Conservation (phyloP, 495 filamentous ascomycete species). For the Trichoderma asperelloides region DNA sequence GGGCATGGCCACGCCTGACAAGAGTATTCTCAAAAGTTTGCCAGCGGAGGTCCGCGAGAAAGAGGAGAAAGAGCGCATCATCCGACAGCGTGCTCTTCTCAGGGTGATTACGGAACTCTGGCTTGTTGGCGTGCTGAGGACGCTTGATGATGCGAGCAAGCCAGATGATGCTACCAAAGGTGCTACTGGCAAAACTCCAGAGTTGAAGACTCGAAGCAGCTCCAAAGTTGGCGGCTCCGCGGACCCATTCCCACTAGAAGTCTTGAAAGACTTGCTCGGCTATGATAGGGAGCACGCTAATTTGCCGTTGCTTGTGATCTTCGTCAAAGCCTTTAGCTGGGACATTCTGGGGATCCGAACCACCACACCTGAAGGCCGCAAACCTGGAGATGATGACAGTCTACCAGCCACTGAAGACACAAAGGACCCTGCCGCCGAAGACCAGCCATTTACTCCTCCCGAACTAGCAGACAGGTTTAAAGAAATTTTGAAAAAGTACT, state of each 20-base stretch:
- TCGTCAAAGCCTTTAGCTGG: constrained; percentile 95
- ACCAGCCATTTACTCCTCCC: constrained; percentile 61
- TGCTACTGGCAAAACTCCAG: constrained; percentile 41
- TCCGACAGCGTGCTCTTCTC: constrained; percentile 76
- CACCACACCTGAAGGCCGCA: constrained; percentile 62
- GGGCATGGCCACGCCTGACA: constrained; percentile 87
- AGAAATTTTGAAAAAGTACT: constrained; percentile 80
- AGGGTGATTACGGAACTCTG: constrained; percentile 92
- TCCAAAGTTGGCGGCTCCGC: constrained; percentile 46
- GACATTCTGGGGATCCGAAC: constrained; percentile 78
- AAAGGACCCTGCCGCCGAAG: constrained; percentile 40
- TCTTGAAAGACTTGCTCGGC: constrained; percentile 89
- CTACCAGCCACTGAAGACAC: constrained; percentile 42
- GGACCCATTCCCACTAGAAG: constrained; percentile 91
- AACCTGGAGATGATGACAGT: constrained; percentile 78
- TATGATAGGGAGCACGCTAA: constrained; percentile 90
- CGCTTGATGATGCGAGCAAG: constrained; percentile 77
- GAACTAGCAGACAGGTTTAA: constrained; percentile 81
- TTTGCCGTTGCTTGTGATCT: constrained; percentile 81
- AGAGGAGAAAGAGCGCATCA: constrained; percentile 89
- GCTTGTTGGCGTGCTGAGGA: constrained; percentile 82
- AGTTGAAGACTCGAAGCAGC: constrained; percentile 40
- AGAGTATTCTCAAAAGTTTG: constrained; percentile 69
- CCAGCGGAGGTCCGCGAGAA: constrained; percentile 76
- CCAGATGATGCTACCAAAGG: constrained; percentile 72